Evolutionary conservation across 441 rosid species (phyloP).

Genomic region (Erodium trifolium): DNA sequence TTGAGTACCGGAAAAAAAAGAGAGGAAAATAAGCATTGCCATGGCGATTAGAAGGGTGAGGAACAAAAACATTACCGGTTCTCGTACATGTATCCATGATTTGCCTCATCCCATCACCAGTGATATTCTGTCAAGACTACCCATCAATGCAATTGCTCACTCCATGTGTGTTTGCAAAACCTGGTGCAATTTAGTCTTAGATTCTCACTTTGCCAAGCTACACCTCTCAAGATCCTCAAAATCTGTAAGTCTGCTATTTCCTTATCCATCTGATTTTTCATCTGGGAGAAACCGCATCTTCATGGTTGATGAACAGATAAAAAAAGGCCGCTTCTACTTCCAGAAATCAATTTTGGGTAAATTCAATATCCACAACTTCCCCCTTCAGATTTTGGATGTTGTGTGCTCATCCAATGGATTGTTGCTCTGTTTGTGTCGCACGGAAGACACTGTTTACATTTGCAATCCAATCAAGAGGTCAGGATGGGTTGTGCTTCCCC

Average conservation of each 20-base stretch:
- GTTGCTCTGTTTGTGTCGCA: not conserved
- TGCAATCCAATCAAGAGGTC: not conserved
- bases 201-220: slow-evolving; percentile 11
- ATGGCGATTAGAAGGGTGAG: not conserved
- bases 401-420: not conserved
- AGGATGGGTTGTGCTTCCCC: not conserved
- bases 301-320: not conserved
- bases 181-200: slow-evolving; percentile 11
- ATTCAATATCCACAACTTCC: not conserved
- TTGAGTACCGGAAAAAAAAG: not conserved
- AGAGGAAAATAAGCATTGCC: not conserved
- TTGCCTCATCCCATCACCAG: not conserved
- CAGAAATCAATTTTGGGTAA: not conserved
- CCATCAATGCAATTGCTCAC: not conserved
- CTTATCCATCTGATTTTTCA: not conserved
- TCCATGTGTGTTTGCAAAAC: slow-evolving; percentile 5
- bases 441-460: not conserved
- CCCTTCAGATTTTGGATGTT: not conserved
- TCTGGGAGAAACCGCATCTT: not conserved
- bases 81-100: not conserved
- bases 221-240: slow-evolving; percentile 12
- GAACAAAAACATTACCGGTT: not conserved
- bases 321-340: not conserved
- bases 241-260: not conserved
- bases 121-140: slow-evolving; percentile 1